Evolutionary conservation across 2,329 filamentous ascomycete species (phyloP).

Genomic region (Chaetomiaceae sp.): DNA sequence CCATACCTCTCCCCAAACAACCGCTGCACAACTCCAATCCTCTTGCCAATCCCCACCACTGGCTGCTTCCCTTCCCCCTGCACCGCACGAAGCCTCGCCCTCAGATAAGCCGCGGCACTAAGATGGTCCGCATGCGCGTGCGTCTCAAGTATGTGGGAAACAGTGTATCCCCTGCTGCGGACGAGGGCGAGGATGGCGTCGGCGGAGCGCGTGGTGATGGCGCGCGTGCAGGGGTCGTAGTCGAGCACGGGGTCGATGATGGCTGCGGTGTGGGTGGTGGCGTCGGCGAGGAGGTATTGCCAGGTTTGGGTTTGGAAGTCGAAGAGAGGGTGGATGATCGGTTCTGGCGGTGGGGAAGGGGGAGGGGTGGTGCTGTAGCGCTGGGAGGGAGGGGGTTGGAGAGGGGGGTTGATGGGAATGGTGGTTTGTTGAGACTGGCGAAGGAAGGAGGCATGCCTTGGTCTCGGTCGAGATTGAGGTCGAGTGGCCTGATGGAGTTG

Average conservation of each 20-base stretch:
- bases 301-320: constrained; percentile 44
- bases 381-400: neutral
- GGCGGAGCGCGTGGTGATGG: constrained; percentile 45
- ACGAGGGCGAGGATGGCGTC: constrained; percentile 44
- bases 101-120: constrained; percentile 53
- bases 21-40: constrained; percentile 46
- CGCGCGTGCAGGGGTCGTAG: constrained; percentile 38
- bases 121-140: constrained; percentile 57
- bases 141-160: constrained; percentile 55
- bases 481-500: neutral
- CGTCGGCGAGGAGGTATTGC: constrained; percentile 56
- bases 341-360: constrained; percentile 25
- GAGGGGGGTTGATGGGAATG: neutral
- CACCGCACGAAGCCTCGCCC: constrained; percentile 34
- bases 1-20: constrained; percentile 45
- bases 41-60: constrained; percentile 48
- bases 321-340: constrained; percentile 35
- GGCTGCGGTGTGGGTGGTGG: constrained; percentile 39
- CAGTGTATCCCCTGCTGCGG: constrained; percentile 37
- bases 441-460: neutral
- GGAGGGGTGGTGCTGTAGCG: neutral
- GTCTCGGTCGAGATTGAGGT: neutral
- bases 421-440: no score
- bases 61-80: constrained; percentile 33
- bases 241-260: constrained; percentile 60